Conservation (phyloP, 139 green algal species). For the Nannochloris sp. region DNA sequence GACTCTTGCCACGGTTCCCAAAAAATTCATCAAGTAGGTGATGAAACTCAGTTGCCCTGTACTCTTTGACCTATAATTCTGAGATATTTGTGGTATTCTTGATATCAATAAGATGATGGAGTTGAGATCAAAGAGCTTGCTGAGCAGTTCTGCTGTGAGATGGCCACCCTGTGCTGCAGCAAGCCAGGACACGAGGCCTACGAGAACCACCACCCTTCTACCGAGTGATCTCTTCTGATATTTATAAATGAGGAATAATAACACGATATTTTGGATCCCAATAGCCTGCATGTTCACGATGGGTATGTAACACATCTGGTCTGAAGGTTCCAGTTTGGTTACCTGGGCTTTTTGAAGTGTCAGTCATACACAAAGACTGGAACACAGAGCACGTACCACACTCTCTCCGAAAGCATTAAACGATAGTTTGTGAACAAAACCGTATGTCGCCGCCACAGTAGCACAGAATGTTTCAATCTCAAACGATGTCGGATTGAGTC, state of each 20-base stretch:
- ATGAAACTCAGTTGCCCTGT: slow-evolving; percentile 66
- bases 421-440: slow-evolving; percentile 49
- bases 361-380: no score
- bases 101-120: slow-evolving; percentile 56
- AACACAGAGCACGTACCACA: slow-evolving; percentile 16
- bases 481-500: slow-evolving; percentile 51
- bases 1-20: slow-evolving; percentile 50
- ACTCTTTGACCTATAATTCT: slow-evolving; percentile 19
- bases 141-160: slow-evolving; percentile 22
- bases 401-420: slow-evolving; percentile 74
- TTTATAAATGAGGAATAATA: slow-evolving; percentile 62
- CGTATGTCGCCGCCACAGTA: slow-evolving; percentile 56
- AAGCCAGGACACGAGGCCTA: slow-evolving; percentile 9
- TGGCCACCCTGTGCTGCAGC: slow-evolving; percentile 20
- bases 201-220: not conserved
- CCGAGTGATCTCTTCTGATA: slow-evolving; percentile 29
- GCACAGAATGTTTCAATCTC: slow-evolving; percentile 68
- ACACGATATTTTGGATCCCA: slow-evolving; percentile 50
- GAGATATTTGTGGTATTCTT: slow-evolving; percentile 48
- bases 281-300: not conserved
- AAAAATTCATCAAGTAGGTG: slow-evolving; percentile 53
- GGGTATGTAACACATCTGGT: no score
- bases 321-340: no score
- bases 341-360: no score
- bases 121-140: slow-evolving; percentile 48